A percentile compares a stretch with the other conserved stretches of the same genome.
Evolutionary conservation across 176 grass and related monocot species (phyloP).

Genomic region (Zea luxurians): DNA sequence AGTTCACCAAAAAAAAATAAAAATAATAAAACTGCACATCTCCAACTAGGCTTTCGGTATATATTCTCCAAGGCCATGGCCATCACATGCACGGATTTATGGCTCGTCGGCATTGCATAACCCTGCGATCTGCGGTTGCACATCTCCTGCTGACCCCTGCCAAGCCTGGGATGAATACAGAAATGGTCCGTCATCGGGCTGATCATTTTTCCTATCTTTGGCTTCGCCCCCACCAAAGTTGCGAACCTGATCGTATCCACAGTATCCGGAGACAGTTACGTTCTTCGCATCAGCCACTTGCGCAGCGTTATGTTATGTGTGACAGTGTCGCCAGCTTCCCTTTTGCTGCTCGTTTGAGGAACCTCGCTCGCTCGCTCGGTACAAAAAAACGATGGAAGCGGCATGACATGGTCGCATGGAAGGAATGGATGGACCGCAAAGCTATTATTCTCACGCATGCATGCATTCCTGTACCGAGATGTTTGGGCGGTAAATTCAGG

Average conservation of each 20-base stretch:
- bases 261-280: no score
- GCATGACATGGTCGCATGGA: not conserved
- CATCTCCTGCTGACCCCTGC: constrained; percentile 29
- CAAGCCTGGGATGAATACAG: constrained; percentile 57
- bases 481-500: constrained; percentile 25
- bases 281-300: no score
- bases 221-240: constrained; percentile 14
- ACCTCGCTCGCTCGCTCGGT: no score
- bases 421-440: not conserved
- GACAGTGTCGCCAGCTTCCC: not conserved
- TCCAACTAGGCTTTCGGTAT: no score
- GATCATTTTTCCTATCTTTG: constrained; percentile 42
- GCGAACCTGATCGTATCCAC: not conserved
- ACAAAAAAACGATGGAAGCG: not conserved
- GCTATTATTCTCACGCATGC: constrained; percentile 17
- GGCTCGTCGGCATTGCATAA: constrained; percentile 45
- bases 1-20: constrained; percentile 43
- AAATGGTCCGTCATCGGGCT: not conserved
- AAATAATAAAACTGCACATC: no score
- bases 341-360: no score
- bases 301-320: no score
- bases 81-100: constrained; percentile 45
- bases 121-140: not conserved
- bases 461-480: constrained; percentile 33
- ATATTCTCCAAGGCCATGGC: no score